These are phyloP conservation scores for Candida nonsorbophila DNA, from an alignment of 805 yeast genomes.

Conservation along the genomic window DNA sequence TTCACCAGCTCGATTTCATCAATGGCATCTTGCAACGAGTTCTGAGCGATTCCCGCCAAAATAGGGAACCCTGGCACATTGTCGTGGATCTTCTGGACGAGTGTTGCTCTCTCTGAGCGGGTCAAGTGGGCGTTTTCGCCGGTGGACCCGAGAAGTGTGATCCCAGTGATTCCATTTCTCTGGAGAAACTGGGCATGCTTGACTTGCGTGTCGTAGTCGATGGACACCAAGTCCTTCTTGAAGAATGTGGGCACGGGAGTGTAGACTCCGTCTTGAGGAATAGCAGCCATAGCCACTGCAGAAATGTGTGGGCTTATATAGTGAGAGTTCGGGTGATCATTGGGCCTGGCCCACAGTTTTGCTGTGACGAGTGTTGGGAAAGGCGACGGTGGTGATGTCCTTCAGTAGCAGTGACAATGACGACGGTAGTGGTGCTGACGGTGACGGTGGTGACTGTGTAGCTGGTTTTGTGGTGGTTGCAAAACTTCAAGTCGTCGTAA, in stretches of 20 bases:
- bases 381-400: too few species aligned
- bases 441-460: too few species aligned
- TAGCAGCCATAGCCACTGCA: too few species aligned
- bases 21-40: conserved; percentile 40
- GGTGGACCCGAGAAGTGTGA: conserved; percentile 48
- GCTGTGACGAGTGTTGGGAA: too few species aligned
- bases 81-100: conserved; percentile 26
- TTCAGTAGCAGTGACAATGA: too few species aligned
- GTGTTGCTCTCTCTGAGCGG: conserved; percentile 35
- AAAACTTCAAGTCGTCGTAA: too few species aligned
- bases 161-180: conserved; percentile 42
- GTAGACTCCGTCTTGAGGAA: conserved; percentile 48
- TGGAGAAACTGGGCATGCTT: conserved; percentile 39
- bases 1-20: conserved; percentile 31
- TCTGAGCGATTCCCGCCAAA: conserved; percentile 46
- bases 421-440: too few species aligned
- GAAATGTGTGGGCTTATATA: too few species aligned
- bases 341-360: too few species aligned
- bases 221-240: conserved; percentile 32
- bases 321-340: too few species aligned
- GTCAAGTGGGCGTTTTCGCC: conserved; percentile 53
- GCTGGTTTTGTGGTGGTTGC: too few species aligned
- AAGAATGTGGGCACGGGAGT: conserved; percentile 54
- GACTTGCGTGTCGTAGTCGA: conserved; percentile 42
- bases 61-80: conserved; percentile 37